Evolutionary conservation across 108 stramenopile genomes (phyloP).

Genomic region (Stephanodiscus minutulus): DNA sequence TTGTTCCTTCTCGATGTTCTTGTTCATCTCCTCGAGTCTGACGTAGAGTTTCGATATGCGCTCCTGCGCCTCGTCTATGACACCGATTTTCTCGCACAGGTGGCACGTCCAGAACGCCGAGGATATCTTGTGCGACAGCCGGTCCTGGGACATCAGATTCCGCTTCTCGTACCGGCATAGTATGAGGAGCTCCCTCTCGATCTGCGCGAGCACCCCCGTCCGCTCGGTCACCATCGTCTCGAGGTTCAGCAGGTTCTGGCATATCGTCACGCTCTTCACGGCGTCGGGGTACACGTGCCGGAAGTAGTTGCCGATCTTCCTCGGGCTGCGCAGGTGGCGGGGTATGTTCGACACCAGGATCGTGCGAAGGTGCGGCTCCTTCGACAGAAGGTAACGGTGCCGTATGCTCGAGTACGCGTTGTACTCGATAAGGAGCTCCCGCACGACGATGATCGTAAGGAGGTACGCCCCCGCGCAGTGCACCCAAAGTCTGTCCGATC

Average conservation of each 20-base stretch:
- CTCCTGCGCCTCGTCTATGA: conserved; percentile 74
- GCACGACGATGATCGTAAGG: conserved; percentile 78
- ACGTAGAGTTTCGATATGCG: conserved; percentile 69
- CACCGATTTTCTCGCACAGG: conserved; percentile 68
- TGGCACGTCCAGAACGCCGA: conserved; percentile 56
- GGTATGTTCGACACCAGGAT: conserved; percentile 88
- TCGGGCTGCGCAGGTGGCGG: conserved; percentile 77
- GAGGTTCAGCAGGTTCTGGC: conserved; percentile 79
- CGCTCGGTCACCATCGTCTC: conserved; percentile 67
- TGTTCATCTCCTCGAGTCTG: conserved; percentile 76
- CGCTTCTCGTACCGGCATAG: conserved; percentile 76
- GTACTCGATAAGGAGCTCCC: conserved; percentile 84
- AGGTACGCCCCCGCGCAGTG: conserved; percentile 90
- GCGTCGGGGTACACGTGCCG: conserved; percentile 88
- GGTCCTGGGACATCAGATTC: conserved; percentile 59
- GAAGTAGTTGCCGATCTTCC: conserved; percentile 81
- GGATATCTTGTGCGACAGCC: conserved; percentile 33
- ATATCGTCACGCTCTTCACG: conserved; percentile 81
- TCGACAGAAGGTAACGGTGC: conserved; percentile 80
- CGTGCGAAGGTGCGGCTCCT: conserved; percentile 86
- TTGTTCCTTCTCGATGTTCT: conserved; percentile 73
- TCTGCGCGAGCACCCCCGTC: conserved; percentile 63
- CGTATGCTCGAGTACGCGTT: conserved; percentile 86
- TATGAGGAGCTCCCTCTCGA: conserved; percentile 79
- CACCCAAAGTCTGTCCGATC: conserved; percentile 82